Evolutionary conservation across 345 rosid species (phyloP).

Genomic region (Salix suchowensis): DNA sequence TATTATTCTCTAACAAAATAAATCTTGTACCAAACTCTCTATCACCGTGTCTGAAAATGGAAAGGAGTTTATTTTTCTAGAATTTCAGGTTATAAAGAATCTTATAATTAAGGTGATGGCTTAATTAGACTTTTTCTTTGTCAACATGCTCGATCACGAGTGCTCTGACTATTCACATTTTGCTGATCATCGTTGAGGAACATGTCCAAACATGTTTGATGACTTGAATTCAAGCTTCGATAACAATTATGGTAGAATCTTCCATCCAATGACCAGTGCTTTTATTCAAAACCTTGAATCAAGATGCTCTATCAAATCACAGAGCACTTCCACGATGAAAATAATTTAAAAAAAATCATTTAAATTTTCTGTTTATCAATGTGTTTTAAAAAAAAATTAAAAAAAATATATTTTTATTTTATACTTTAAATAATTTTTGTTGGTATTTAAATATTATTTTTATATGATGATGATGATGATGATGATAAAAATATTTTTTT

Average conservation of each 20-base stretch:
- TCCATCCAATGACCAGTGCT: not conserved
- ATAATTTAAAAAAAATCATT: too few species aligned
- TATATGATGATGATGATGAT: too few species aligned
- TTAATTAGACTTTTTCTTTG: not conserved
- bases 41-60: too few species aligned
- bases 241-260: not conserved
- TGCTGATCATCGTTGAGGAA: not conserved
- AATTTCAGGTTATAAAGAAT: not conserved
- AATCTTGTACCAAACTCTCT: too few species aligned
- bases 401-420: too few species aligned
- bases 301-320: not conserved
- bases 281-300: constrained; percentile 4
- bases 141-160: not conserved
- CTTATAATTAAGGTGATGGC: too few species aligned
- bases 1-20: too few species aligned
- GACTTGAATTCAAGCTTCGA: not conserved
- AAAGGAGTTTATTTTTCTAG: not conserved
- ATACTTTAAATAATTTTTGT: too few species aligned
- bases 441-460: too few species aligned
- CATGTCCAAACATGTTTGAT: constrained; percentile 6
- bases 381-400: too few species aligned
- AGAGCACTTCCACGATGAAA: not conserved
- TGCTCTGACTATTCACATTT: not conserved
- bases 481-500: too few species aligned
- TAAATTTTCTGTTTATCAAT: too few species aligned